Evolutionary conservation across 1,284 basidiomycete genomes (phyloP), one percentile per base, ranked within the genome.

Genomic region (Anthracocystis setariae): DNA sequence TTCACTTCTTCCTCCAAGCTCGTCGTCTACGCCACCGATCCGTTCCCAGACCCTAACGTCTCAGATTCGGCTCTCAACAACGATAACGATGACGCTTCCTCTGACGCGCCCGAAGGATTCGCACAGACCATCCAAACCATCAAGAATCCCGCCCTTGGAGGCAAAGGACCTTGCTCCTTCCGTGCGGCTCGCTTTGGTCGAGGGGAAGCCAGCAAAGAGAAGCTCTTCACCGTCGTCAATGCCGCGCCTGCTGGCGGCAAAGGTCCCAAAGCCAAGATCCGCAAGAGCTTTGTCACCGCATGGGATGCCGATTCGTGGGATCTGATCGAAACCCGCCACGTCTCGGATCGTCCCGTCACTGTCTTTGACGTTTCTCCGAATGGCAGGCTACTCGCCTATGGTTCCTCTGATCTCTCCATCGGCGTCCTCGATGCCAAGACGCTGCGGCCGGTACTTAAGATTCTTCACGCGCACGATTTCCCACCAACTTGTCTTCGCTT

Each of bases 391-490:
- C 83, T 98, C 7, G 93, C 91, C 0, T 93, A 90, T 77, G 94
- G 94, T 5, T 90, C 89, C 7, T 94, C 94, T 10, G 93, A 98
- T 83, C 86, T 92, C 46, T 90, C 89, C 37, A 88, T 98, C 58
- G 91, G 92, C 13, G 86, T 98, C 50, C 83, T 98, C 39, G 94
- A 98, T 81, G 87, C 92, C 3, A 86, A 85, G 55, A 93, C 89
- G 1, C 84, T 98, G 33, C 87, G 88, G 46, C 93, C 94, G 0
- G 84, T 94, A 9, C 84, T 93, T 32, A 90, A 90, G 32, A 94
- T 98, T 63, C 86, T 97, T 46, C 92, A 93, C 82, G 92, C 94
- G 0, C 96, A 98, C 83, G 92, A 94, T 69, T 95, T 98, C 83
- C 93, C 96, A 3, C 89, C 93, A 1, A 98, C 95, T 0, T 90